Conservation (phyloP, 73 alveolate species). For the Paramecium bursaria region DNA sequence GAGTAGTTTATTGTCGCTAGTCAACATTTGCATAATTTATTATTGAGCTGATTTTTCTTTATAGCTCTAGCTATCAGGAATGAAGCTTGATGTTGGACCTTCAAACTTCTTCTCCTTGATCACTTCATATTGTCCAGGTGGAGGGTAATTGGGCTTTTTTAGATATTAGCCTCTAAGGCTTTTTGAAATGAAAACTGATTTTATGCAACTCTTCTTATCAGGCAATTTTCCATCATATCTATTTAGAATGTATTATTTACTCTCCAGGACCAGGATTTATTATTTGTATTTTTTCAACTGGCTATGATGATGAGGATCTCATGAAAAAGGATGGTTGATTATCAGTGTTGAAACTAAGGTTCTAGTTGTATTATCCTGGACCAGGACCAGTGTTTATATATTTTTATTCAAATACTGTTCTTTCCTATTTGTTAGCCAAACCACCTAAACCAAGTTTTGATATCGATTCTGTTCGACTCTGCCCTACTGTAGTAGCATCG, state of each 20-base stretch:
- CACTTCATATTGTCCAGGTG: constrained; percentile 68
- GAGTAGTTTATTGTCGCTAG: constrained; percentile 25
- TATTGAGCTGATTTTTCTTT: constrained; percentile 36
- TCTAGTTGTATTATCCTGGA: constrained; percentile 51
- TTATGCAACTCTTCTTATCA: constrained; percentile 29
- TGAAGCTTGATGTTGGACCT: constrained; percentile 60
- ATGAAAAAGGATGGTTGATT: constrained; percentile 54
- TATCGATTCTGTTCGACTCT: constrained; percentile 47
- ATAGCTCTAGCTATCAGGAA: constrained; percentile 13
- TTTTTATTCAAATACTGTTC: constrained; percentile 62
- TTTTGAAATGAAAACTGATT: constrained; percentile 53
- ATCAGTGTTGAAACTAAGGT: constrained; percentile 47
- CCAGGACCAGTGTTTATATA: constrained; percentile 70
- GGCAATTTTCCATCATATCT: constrained; percentile 50
- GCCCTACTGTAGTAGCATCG: constrained; percentile 33
- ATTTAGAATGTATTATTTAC: not conserved
- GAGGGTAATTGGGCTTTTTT: constrained; percentile 57
- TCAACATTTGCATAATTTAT: constrained; percentile 22
- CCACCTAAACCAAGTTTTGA: constrained; percentile 68
- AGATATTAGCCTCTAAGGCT: constrained; percentile 57
- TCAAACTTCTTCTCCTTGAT: constrained; percentile 3
- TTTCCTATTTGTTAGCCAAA: constrained; percentile 55
- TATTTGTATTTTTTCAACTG: constrained; percentile 50
- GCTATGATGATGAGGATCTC: constrained; percentile 15
- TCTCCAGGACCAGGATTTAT: constrained; percentile 73